Evolutionary conservation across 805 yeast genomes (phyloP).

Genomic region (Hanseniaspora mollemarum): DNA sequence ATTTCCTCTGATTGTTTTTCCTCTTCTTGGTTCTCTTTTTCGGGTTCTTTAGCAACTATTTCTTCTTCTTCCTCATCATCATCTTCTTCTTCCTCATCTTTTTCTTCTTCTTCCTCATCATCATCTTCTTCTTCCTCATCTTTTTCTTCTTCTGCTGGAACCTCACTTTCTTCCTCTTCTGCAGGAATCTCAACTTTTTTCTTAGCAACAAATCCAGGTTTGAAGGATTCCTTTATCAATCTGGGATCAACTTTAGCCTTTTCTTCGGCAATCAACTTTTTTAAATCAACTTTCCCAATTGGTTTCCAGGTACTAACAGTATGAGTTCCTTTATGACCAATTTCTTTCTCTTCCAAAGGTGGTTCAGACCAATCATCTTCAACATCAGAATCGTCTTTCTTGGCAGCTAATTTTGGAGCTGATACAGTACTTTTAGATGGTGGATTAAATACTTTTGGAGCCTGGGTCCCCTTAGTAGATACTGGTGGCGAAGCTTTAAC

Average conservation of each 20-base stretch:
- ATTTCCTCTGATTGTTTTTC: constrained; percentile 18
- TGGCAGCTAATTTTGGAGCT: constrained; percentile 21
- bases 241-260: constrained; percentile 36
- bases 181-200: constrained; percentile 15
- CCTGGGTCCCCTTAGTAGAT: not conserved
- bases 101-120: constrained; percentile 21
- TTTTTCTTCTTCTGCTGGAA: constrained; percentile 30
- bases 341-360: constrained; percentile 37
- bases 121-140: constrained; percentile 30
- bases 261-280: constrained; percentile 36
- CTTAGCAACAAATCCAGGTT: constrained; percentile 18
- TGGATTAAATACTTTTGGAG: constrained; percentile 25
- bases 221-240: constrained; percentile 24
- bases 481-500: constrained; percentile 23
- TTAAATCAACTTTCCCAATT: constrained; percentile 47
- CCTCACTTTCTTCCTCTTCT: constrained; percentile 19
- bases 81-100: constrained; percentile 23
- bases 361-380: constrained; percentile 37
- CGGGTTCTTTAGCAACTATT: constrained; percentile 24
- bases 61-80: constrained; percentile 29
- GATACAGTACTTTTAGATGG: constrained; percentile 26
- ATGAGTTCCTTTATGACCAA: constrained; percentile 37
- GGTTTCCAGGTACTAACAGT: constrained; percentile 44
- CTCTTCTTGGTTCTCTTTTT: constrained; percentile 27
- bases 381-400: constrained; percentile 6